Evolutionary conservation across 345 rosid genomes (phyloP).

Genomic region (Hypericum perforatum): DNA sequence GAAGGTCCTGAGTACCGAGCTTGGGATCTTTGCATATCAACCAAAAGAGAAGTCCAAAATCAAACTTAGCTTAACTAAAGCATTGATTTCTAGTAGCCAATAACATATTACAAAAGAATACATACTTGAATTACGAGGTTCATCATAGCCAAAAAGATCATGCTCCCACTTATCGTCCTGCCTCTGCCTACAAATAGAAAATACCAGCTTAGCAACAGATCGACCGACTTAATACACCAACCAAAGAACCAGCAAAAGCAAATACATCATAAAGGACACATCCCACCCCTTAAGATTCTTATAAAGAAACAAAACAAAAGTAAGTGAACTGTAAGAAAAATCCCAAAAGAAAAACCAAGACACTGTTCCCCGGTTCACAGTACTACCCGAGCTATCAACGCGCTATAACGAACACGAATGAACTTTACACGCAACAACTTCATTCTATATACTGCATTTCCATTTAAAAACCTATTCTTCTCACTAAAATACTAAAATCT

Average conservation of each 20-base stretch:
- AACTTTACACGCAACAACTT: no score
- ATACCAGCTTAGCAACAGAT: constrained; percentile 3
- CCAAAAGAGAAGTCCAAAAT: constrained; percentile 35
- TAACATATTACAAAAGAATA: constrained; percentile 22
- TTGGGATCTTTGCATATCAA: constrained; percentile 52
- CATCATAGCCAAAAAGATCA: constrained; percentile 57
- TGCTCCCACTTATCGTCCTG: constrained; percentile 98
- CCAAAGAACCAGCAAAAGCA: neutral
- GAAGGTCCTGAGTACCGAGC: constrained; percentile 72
- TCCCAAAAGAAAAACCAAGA: no score
- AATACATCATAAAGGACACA: neutral
- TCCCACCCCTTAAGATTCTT: no score
- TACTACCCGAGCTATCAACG: no score
- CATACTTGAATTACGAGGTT: constrained; percentile 64
- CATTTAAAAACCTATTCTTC: no score
- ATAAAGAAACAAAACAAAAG: no score
- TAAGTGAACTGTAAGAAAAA: no score
- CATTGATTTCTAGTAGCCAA: constrained; percentile 22
- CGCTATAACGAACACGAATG: no score
- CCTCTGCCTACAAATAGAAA: constrained; percentile 64
- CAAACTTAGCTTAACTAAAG: constrained; percentile 28
- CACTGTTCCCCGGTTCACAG: no score
- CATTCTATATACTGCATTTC: no score
- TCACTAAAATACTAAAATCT: neutral
- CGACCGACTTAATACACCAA: neutral